Evolutionary conservation across 208 protist species (phyloP), one percentile per base, ranked within the genome.

Genomic region (Herpetomonas muscarum): DNA sequence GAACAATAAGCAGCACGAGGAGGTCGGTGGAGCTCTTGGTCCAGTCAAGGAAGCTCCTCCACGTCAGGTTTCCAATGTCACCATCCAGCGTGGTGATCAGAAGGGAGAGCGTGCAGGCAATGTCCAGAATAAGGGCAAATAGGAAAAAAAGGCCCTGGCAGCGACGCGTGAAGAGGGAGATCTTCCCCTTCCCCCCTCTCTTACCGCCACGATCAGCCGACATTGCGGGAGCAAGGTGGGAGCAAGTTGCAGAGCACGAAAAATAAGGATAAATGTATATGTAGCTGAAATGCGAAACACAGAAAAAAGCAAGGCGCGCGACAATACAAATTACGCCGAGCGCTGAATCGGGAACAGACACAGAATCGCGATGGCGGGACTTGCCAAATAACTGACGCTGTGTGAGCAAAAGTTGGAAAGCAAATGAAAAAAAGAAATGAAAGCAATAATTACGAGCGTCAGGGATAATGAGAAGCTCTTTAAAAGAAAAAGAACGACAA

Each of bases 101-200:
- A 0, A 66, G 53, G 0, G 29, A 56, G 4, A 55, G 25, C 7
- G 52, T 50, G 48, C 61, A 66, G 31, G 37, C 36, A 13, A 60
- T 17, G 42, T 77, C 75, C 10, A 49, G 29, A 19, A 77, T 10
- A 17, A 77, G 49, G 1, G 65, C 55, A 9, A 75, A 22, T 25
- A 54, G 49, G 24, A 19, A 54, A 19, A 31, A 12, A 6, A 31
- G 3, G 12, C 17, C 15, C 29, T 39, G 49, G 13, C 24, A 54
- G 29, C 49, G 30, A 6, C 3, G 30, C 5, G 41, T 24, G 41
- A 9, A 46, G 10, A 46, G 41, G 10, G 15, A 9, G 15, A 46
- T 19, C 15, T 9, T 24, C 15, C 41, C 15, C 15, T 46, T 22
- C 9, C 41, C 41, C 9, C 41, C 41, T 46, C 19, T 6, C 19